Base-by-base conservation (phyloP, 768 basidiomycete species). In the Inosperma sp. region DNA sequence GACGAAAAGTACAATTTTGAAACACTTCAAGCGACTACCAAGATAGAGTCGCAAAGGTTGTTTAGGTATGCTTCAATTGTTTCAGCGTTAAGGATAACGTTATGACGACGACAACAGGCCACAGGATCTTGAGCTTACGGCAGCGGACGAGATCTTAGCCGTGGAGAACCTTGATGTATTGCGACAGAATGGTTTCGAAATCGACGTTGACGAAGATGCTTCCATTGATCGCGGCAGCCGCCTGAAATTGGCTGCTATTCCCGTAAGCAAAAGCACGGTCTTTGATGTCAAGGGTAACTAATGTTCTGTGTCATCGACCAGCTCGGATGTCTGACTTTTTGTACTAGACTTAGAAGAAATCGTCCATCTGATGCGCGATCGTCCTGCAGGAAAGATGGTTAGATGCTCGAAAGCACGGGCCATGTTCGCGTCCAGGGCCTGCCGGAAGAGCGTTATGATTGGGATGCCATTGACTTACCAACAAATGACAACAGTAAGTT, bases 1-100 rank as follows among this genome's bases (percentile, higher is more conserved):
- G 96, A 99, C 67, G 96, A 98, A 68, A 98, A 98, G 71, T 97
- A 90, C 69, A 98, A 98, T 64, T 98, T 98, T 63, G 96, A 98
- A 73, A 88, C 81, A 1, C 69, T 98, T 51, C 95, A 98, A 66
- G 76, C 80, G 56, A 92, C 84, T n/a, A 97, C 94, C 9, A 79
- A 77, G 45, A 93, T 99, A 51, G 79, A 88, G 57, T 89, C 88
- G 2, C 95, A 98, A 60, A 82, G 73, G 53, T 72, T 98, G 4
- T 80, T 95, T 64, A 77, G 78, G 94, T 94, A 81, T 70, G 37
- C 22, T 36, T 21, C 22, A 35, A 21, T 29, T 51, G 34, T 22
- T 1, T 33, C 23, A 23, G 42, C 36, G n/a, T 29, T n/a, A 43
- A 21, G 14, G 25, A 52, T 9, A 36, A 58, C 8, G 44, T 53